These are phyloP conservation scores for Yarrowia sp. DNA, from an alignment of 805 yeast species.

Conservation along the genomic window DNA sequence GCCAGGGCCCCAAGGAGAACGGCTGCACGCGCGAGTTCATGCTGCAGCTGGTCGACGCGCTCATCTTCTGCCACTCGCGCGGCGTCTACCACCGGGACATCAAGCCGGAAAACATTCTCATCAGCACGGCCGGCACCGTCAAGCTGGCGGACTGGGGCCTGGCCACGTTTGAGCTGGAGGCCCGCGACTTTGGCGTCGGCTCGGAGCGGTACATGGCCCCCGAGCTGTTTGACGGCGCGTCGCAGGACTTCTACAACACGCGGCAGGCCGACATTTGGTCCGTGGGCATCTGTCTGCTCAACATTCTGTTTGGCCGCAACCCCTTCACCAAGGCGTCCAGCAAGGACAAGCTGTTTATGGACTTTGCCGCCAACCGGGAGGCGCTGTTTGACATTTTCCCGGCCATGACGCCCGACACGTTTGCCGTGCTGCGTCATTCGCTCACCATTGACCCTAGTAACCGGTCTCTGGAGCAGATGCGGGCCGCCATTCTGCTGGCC, in stretches of 20 bases:
- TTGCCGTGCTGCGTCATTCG: conserved; percentile 72
- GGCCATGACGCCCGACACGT: conserved; percentile 79
- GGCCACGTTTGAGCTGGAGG: conserved; percentile 58
- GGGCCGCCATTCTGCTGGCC: conserved; percentile 55
- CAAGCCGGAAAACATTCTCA: conserved; percentile 90
- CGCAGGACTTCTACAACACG: conserved; percentile 58
- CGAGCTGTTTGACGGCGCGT: conserved; percentile 64
- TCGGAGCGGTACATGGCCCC: conserved; percentile 95
- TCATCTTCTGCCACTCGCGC: conserved; percentile 69
- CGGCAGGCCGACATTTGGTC: conserved; percentile 88
- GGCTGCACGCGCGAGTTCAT: conserved; percentile 55
- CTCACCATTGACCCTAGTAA: conserved; percentile 84
- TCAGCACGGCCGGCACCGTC: conserved; percentile 54
- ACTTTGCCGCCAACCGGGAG: conserved; percentile 83
- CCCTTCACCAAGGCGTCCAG: conserved; percentile 81
- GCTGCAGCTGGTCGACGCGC: conserved; percentile 74
- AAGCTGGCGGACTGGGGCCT: conserved; percentile 86
- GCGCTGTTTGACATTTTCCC: conserved; percentile 89
- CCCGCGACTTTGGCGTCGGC: conserved; percentile 80
- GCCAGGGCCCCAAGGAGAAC: conserved; percentile 48
- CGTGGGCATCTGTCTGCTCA: conserved; percentile 74
- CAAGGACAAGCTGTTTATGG: conserved; percentile 75
- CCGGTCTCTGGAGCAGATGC: conserved; percentile 63
- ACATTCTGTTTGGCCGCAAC: conserved; percentile 81
- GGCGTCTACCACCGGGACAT: conserved; percentile 91